Percentiles rank a stretch among this genome's conserved stretches.
These are phyloP conservation scores for Veloboletus limbatus DNA, from an alignment of 1,284 basidiomycete genomes.

Conservation along the genomic window DNA sequence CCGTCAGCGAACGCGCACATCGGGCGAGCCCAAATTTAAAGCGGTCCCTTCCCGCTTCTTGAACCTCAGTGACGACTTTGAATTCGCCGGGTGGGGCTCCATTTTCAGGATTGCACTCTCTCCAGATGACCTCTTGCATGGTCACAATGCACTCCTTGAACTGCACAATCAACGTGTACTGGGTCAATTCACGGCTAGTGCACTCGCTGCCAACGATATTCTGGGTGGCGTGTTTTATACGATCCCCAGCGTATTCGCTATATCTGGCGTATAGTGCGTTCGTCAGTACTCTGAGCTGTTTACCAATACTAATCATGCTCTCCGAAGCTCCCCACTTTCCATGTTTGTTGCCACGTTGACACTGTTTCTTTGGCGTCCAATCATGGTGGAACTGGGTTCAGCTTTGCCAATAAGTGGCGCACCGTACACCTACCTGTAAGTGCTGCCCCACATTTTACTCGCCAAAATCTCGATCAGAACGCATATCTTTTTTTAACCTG, in stretches of 20 bases:
- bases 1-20: slow-evolving; percentile 51
- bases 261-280: slow-evolving; percentile 55
- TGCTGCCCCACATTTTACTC: background rate
- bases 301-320: background rate
- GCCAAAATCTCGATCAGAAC: background rate
- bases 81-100: slow-evolving; percentile 68
- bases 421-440: slow-evolving; percentile 64
- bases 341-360: slow-evolving; percentile 57
- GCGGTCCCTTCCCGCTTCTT: slow-evolving; percentile 55
- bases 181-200: slow-evolving; percentile 57
- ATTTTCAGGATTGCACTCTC: slow-evolving; percentile 44
- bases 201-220: slow-evolving; percentile 66
- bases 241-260: slow-evolving; percentile 59
- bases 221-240: slow-evolving; percentile 71
- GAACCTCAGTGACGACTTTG: slow-evolving; percentile 61
- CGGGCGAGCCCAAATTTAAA: slow-evolving; percentile 44
- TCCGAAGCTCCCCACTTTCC: slow-evolving; percentile 60
- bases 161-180: slow-evolving; percentile 39
- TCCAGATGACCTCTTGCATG: slow-evolving; percentile 34
- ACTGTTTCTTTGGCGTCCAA: slow-evolving; percentile 65
- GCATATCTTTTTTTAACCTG: background rate
- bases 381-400: slow-evolving; percentile 66
- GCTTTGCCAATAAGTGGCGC: slow-evolving; percentile 66
- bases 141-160: slow-evolving; percentile 36
- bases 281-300: background rate